These are phyloP conservation scores for Saprolegnia diclina DNA, from an alignment of 352 stramenopile genomes.

Conservation along the genomic window DNA sequence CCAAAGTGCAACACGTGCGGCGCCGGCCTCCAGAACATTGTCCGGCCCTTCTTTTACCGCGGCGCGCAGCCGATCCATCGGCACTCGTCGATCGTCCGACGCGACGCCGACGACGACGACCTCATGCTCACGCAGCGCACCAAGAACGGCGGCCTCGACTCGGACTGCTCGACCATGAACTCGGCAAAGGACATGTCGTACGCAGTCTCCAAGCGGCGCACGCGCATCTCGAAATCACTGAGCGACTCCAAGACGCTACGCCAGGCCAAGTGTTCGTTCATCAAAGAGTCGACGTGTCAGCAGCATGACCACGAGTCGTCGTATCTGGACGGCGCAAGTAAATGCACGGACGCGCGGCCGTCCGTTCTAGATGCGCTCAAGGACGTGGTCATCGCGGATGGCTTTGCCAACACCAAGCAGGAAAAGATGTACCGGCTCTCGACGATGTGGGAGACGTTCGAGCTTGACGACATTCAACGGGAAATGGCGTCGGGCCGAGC, in stretches of 20 bases:
- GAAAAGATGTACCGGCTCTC: conserved; percentile 69
- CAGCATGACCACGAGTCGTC: neutral
- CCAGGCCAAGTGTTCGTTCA: conserved; percentile 12
- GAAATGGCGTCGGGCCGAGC: conserved; percentile 2
- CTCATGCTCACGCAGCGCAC: neutral
- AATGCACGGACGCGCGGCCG: conserved; percentile 58
- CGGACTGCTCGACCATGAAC: conserved; percentile 21
- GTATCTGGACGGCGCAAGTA: conserved; percentile 44
- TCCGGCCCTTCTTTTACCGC: conserved; percentile 71
- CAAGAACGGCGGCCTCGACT: neutral
- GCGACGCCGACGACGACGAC: neutral
- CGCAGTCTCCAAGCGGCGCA: neutral
- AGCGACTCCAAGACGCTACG: neutral
- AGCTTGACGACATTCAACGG: conserved; percentile 25
- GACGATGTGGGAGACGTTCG: conserved; percentile 76
- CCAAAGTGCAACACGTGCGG: conserved; percentile 70
- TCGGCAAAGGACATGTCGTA: conserved; percentile 15
- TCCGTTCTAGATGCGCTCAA: conserved; percentile 72
- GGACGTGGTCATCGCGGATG: conserved; percentile 61
- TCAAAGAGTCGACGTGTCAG: neutral
- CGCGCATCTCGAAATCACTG: neutral
- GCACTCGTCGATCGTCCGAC: neutral
- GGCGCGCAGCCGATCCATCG: conserved; percentile 54
- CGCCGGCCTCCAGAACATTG: conserved; percentile 55
- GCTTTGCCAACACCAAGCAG: conserved; percentile 52